Evolutionary conservation across 208 protist species (phyloP).

Genomic region (Endotrypanum monterogeii): DNA sequence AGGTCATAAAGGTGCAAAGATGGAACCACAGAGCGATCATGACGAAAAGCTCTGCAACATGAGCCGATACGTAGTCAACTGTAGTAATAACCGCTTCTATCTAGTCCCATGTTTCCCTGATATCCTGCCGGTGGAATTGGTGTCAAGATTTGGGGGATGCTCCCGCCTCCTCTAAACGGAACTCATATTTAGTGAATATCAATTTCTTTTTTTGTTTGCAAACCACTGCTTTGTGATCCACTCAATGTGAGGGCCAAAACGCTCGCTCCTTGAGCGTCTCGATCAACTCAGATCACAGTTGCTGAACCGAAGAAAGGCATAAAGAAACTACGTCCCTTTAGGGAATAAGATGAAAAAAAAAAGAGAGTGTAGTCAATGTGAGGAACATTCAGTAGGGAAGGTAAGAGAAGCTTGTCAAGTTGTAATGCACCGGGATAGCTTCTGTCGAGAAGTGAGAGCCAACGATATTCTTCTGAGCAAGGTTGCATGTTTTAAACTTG

Average conservation of each 20-base stretch:
- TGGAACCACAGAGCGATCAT: conserved; percentile 2
- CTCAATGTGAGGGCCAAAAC: conserved; percentile 42
- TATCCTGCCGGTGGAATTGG: conserved; percentile 24
- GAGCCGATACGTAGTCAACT: conserved; percentile 23
- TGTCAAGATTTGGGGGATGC: conserved; percentile 29
- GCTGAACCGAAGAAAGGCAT: background rate
- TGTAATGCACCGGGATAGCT: background rate
- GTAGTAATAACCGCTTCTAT: conserved; percentile 45
- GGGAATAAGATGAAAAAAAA: background rate
- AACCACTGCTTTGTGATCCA: conserved; percentile 47
- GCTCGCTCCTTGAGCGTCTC: conserved; percentile 6
- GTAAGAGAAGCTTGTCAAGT: background rate
- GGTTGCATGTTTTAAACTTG: background rate
- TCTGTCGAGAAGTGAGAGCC: background rate
- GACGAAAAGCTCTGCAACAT: conserved; percentile 21
- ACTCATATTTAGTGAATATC: conserved; percentile 34
- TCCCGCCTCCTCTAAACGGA: conserved; percentile 31
- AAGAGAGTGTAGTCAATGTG: background rate
- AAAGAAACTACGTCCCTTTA: background rate
- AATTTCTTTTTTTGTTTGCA: conserved; percentile 42
- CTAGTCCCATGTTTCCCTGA: conserved; percentile 60
- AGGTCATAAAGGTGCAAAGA: conserved; percentile 6
- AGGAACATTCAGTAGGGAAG: background rate
- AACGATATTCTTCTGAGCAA: background rate
- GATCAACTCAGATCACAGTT: background rate